A percentile compares a stretch with the other conserved stretches of the same genome.
Conservation (phyloP, 2,329 filamentous ascomycete species). For the Colletotrichum chlorophyti region DNA sequence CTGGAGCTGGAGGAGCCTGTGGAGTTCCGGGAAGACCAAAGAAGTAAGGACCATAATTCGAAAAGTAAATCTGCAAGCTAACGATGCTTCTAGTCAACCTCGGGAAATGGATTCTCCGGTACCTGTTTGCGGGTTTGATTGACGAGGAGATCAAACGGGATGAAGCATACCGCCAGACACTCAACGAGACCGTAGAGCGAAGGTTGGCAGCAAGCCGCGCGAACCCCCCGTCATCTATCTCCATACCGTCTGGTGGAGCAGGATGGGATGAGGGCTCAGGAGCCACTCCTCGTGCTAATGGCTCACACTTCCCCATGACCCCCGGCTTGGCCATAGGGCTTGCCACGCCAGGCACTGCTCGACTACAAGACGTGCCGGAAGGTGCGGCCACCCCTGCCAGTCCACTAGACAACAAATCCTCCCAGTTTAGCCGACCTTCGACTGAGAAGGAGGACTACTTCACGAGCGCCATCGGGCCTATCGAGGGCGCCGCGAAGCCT, state of each 20-base stretch:
- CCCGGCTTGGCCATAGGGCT: constrained; percentile 81
- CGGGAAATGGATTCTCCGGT: constrained; percentile 94
- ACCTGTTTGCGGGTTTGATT: constrained; percentile 87
- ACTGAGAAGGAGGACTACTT: constrained; percentile 80
- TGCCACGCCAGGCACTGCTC: constrained; percentile 65
- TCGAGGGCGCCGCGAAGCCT: constrained; percentile 53
- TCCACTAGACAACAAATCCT: constrained; percentile 61
- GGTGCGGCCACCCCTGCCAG: constrained; percentile 49
- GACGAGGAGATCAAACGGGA: constrained; percentile 90
- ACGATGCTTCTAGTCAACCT: constrained; percentile 74
- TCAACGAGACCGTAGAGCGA: constrained; percentile 70
- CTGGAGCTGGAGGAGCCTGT: constrained; percentile 74
- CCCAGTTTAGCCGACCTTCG: constrained; percentile 66
- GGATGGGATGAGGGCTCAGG: constrained; percentile 43
- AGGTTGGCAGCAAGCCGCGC: constrained; percentile 60
- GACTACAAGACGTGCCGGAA: constrained; percentile 57
- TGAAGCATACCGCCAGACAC: constrained; percentile 70
- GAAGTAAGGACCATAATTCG: constrained; percentile 65
- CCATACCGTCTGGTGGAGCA: constrained; percentile 43
- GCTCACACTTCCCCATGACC: constrained; percentile 66
- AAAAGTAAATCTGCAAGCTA: background rate
- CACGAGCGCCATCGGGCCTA: constrained; percentile 62
- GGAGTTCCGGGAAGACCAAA: constrained; percentile 90
- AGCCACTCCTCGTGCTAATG: constrained; percentile 70
- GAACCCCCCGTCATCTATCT: constrained; percentile 67